Evolutionary conservation across 73 alveolate genomes (phyloP).

Genomic region (Paramecium bursaria): DNA sequence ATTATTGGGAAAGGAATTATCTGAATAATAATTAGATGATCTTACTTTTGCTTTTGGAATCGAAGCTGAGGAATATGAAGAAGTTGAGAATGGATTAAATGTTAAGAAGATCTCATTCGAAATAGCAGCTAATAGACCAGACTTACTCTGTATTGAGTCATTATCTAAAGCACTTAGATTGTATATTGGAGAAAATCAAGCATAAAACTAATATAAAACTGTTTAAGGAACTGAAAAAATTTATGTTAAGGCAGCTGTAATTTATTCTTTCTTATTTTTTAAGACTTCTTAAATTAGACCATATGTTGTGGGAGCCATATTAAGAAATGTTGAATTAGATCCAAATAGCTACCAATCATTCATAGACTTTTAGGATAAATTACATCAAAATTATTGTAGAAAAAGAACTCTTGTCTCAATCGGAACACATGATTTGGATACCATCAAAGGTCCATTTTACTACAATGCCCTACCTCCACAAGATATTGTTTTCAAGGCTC

Average conservation of each 20-base stretch:
- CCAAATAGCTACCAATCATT: constrained; percentile 61
- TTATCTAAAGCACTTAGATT: constrained; percentile 61
- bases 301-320: constrained; percentile 67
- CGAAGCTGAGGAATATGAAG: constrained; percentile 70
- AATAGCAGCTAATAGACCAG: constrained; percentile 73
- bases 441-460: constrained; percentile 93
- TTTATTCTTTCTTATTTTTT: neutral
- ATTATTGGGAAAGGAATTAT: constrained; percentile 4
- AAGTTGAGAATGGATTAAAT: constrained; percentile 23
- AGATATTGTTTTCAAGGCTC: constrained; percentile 91
- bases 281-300: constrained; percentile 65
- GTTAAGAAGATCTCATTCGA: constrained; percentile 45
- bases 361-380: constrained; percentile 96
- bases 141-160: constrained; percentile 64
- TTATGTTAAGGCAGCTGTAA: constrained; percentile 59
- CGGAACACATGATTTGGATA: constrained; percentile 99
- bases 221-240: constrained; percentile 57
- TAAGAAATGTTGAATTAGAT: constrained; percentile 60
- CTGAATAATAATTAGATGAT: constrained; percentile 59
- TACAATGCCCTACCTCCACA: constrained; percentile 91
- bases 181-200: constrained; percentile 50
- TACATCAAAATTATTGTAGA: constrained; percentile 98
- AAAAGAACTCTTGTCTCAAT: constrained; percentile 92
- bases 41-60: constrained; percentile 63
- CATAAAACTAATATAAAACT: neutral